Evolutionary conservation across 805 yeast species (phyloP).

Genomic region (Torulaspora gathmanii): DNA sequence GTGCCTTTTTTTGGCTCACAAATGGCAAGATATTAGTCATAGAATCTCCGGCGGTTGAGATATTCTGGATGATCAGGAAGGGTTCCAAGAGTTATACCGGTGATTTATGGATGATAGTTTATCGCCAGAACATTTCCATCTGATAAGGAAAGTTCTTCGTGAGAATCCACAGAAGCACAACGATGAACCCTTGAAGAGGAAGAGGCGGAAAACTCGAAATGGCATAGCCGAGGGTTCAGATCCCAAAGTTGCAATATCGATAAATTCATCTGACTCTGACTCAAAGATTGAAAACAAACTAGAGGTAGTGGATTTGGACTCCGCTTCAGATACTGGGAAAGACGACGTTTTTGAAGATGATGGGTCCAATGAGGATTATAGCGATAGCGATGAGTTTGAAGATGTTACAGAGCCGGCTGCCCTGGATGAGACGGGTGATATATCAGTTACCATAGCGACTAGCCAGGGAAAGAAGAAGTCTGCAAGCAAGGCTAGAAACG

Average conservation of each 20-base stretch:
- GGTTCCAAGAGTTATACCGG: not conserved
- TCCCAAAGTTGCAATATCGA: conserved; percentile 1
- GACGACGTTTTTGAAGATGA: conserved; percentile 7
- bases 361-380: conserved; percentile 21
- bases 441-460: conserved; percentile 28
- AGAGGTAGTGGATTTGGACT: conserved; percentile 12
- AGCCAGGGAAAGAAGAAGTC: conserved; percentile 19
- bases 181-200: conserved; percentile 19
- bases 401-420: conserved; percentile 20
- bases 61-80: not conserved
- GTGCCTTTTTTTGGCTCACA: too few relatives aligned
- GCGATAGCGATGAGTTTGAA: conserved; percentile 27
- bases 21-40: too few relatives aligned
- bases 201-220: conserved; percentile 8
- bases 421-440: conserved; percentile 21
- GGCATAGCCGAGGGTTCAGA: not conserved
- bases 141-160: conserved; percentile 28
- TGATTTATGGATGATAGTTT: conserved; percentile 22
- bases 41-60: too few relatives aligned
- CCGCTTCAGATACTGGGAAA: conserved; percentile 4
- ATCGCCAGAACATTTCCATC: conserved; percentile 32
- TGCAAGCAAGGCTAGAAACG: conserved; percentile 27
- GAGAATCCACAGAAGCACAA: conserved; percentile 18
- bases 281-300: conserved; percentile 5
- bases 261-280: conserved; percentile 2